Evolutionary conservation across 352 stramenopile genomes (phyloP).

Genomic region (Aphanomyces astaci): DNA sequence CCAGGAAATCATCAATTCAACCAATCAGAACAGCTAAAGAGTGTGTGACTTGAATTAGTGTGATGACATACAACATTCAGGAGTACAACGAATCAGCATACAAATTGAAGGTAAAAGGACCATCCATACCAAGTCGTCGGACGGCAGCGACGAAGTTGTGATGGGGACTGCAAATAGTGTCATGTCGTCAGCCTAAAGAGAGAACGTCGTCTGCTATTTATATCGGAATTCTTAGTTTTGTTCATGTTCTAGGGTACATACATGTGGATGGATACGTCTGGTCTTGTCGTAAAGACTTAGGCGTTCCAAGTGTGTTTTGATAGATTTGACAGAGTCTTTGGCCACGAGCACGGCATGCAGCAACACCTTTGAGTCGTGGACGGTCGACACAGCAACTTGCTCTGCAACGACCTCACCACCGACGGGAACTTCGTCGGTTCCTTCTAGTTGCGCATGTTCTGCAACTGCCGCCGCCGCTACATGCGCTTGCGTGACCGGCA

Average conservation of each 20-base stretch:
- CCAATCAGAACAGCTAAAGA: too few relatives aligned
- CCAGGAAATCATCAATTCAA: too few relatives aligned
- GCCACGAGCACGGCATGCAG: slow-evolving; percentile 31
- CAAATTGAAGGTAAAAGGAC: too few relatives aligned
- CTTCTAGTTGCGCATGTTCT: too few relatives aligned
- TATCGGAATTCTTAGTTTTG: too few relatives aligned
- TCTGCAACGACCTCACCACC: not conserved
- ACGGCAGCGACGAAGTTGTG: not conserved
- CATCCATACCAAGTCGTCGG: not conserved
- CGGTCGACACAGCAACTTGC: slow-evolving; percentile 42
- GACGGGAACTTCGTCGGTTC: not conserved
- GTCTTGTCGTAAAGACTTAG: slow-evolving; percentile 67
- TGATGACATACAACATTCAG: too few relatives aligned
- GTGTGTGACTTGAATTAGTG: too few relatives aligned
- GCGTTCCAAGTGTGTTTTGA: slow-evolving; percentile 66
- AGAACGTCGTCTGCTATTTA: too few relatives aligned
- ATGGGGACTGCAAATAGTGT: not conserved
- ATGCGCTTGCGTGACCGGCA: too few relatives aligned
- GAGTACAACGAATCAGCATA: too few relatives aligned
- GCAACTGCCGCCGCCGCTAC: too few relatives aligned
- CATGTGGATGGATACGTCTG: slow-evolving; percentile 45
- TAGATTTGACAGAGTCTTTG: slow-evolving; percentile 61
- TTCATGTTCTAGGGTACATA: not conserved
- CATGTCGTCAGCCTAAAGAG: not conserved
- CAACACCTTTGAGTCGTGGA: slow-evolving; percentile 42